Evolutionary conservation across 2,329 filamentous ascomycete genomes (phyloP).

Genomic region (Fusarium stilboides): DNA sequence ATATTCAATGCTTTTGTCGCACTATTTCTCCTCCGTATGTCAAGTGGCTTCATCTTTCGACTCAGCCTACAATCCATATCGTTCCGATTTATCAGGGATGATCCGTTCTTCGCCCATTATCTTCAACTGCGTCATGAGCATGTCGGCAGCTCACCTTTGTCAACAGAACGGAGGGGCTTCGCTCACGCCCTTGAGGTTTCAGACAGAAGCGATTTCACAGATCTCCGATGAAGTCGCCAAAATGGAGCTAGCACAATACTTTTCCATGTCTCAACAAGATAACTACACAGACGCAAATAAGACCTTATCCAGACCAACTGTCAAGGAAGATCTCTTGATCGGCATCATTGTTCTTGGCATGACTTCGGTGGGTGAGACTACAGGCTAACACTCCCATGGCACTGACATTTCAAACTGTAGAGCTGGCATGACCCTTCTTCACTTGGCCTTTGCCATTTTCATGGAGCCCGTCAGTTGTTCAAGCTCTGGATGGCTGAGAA

Average conservation of each 20-base stretch:
- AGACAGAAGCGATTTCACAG: constrained; percentile 33
- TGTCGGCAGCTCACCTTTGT: constrained; percentile 38
- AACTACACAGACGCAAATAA: no score
- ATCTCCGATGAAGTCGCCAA: constrained; percentile 7
- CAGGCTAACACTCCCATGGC: accelerated
- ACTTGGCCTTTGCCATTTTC: constrained; percentile 22
- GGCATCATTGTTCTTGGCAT: constrained; percentile 35
- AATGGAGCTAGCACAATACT: accelerated
- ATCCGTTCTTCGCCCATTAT: constrained; percentile 25
- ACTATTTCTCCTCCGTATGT: constrained; percentile 34
- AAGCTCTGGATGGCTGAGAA: constrained; percentile 19
- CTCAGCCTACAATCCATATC: constrained; percentile 31
- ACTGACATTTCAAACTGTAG: not conserved
- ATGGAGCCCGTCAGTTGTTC: constrained; percentile 30
- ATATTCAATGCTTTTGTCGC: not conserved
- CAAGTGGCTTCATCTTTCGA: constrained; percentile 33
- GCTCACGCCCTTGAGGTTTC: constrained; percentile 15
- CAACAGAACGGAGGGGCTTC: not conserved
- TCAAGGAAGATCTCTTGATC: constrained; percentile 30
- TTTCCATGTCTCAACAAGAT: no score
- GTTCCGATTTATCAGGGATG: constrained; percentile 27
- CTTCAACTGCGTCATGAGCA: constrained; percentile 30
- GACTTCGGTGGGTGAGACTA: constrained; percentile 23
- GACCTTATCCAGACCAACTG: not conserved
- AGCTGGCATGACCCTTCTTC: constrained; percentile 34